These are phyloP conservation scores for Russula earlei DNA, from an alignment of 768 basidiomycete genomes.

Conservation along the genomic window DNA sequence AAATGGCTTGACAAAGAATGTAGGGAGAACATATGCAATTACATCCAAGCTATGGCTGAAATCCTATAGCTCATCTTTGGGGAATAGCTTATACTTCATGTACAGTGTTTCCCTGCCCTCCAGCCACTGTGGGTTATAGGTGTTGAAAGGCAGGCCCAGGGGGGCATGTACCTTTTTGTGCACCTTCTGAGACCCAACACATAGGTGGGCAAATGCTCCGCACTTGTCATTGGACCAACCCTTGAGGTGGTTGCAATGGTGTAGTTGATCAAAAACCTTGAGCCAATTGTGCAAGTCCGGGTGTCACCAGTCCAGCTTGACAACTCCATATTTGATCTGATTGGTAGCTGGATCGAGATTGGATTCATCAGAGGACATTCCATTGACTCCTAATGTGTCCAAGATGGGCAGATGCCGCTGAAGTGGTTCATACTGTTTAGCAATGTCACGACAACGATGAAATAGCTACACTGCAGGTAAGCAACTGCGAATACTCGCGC, in stretches of 20 bases:
- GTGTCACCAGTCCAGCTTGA: background rate
- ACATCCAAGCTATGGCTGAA: background rate
- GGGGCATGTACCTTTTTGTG: background rate
- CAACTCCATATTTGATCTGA: background rate
- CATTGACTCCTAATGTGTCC: background rate
- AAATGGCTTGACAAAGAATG: background rate
- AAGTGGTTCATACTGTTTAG: background rate
- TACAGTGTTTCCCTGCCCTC: background rate
- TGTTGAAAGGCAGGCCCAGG: background rate
- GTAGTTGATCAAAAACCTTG: background rate
- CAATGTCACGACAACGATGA: background rate
- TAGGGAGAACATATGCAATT: background rate
- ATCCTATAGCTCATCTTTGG: background rate
- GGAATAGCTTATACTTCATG: background rate
- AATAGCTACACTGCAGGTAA: no score
- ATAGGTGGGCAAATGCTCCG: background rate
- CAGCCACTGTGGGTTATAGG: background rate
- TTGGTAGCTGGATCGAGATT: background rate
- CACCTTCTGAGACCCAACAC: background rate
- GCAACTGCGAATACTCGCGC: no score
- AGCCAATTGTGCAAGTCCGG: background rate
- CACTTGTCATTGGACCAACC: background rate
- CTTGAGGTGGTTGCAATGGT: background rate
- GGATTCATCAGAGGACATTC: background rate
- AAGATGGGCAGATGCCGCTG: background rate